phyloP scores from a whole-genome alignment of 2,329 filamentous ascomycete species.

The Chaetomium globosum region DNA sequence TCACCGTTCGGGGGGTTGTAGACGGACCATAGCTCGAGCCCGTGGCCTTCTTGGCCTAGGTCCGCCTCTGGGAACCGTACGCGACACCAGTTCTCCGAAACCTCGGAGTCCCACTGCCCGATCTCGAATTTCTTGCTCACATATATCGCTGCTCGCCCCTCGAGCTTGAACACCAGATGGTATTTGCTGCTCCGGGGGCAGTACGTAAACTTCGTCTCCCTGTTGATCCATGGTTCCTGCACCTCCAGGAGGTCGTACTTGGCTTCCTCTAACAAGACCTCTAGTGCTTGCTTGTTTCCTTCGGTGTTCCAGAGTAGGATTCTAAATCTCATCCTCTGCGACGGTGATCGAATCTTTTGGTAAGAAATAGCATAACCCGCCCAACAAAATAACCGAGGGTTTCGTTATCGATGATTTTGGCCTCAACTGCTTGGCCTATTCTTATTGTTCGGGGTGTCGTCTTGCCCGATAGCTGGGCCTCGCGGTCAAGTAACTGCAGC shows the following conservation, averaged over 20 bases:
- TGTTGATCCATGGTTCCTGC: conserved; percentile 19
- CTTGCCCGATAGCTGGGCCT: conserved; percentile 53
- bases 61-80: neutral
- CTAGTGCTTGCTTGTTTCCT: conserved; percentile 10
- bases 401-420: conserved; percentile 67
- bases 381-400: conserved; percentile 44
- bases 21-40: conserved; percentile 11
- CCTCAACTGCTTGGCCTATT: conserved; percentile 64
- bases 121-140: neutral
- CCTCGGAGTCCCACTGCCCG: neutral
- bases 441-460: conserved; percentile 58
- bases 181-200: conserved; percentile 18
- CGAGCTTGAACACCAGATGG: too few relatives aligned
- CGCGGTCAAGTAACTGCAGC: conserved; percentile 10
- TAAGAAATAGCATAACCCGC: conserved; percentile 7
- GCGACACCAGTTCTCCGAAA: neutral
- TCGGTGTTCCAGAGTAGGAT: too few relatives aligned
- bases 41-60: neutral
- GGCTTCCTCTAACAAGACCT: conserved; percentile 15
- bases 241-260: conserved; percentile 17
- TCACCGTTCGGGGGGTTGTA: conserved; percentile 11
- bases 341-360: too few relatives aligned
- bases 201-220: conserved; percentile 12
- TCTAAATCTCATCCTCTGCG: too few relatives aligned
- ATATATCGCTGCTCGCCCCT: neutral